Conservation (phyloP, 2,329 filamentous ascomycete genomes). For the Stachybotrys chartarum region DNA sequence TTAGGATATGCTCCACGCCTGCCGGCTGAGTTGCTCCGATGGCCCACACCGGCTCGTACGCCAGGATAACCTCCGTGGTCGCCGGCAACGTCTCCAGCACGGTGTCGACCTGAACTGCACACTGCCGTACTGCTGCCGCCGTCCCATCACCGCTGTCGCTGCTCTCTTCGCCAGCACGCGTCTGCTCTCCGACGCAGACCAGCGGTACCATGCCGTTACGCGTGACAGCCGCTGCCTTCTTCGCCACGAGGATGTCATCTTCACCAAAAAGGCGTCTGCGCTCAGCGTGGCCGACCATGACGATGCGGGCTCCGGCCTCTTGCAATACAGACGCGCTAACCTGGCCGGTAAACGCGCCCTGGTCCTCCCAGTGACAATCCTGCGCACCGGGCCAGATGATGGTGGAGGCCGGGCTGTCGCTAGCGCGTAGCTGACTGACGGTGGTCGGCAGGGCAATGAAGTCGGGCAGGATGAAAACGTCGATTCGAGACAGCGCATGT, state of each 20-base stretch:
- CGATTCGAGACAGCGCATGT: conserved; percentile 41
- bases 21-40: conserved; percentile 72
- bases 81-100: conserved; percentile 55
- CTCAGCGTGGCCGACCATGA: conserved; percentile 79
- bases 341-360: conserved; percentile 71
- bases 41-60: conserved; percentile 86
- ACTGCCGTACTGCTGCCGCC: conserved; percentile 54
- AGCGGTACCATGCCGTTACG: conserved; percentile 68
- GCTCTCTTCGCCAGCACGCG: conserved; percentile 27
- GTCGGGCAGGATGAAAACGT: conserved; percentile 74
- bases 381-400: conserved; percentile 61
- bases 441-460: conserved; percentile 59
- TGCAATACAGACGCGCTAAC: conserved; percentile 62
- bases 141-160: background rate
- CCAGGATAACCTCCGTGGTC: conserved; percentile 64
- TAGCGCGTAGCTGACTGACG: conserved; percentile 37
- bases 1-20: conserved; percentile 62
- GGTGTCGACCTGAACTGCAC: conserved; percentile 55
- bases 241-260: conserved; percentile 59
- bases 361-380: conserved; percentile 63
- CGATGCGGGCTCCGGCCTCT: conserved; percentile 62
- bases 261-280: conserved; percentile 65
- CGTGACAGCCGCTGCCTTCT: conserved; percentile 62
- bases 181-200: conserved; percentile 72
- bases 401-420: conserved; percentile 14